phyloP scores from a whole-genome alignment of 495 filamentous ascomycete species.

The Wilcoxina mikolae region DNA sequence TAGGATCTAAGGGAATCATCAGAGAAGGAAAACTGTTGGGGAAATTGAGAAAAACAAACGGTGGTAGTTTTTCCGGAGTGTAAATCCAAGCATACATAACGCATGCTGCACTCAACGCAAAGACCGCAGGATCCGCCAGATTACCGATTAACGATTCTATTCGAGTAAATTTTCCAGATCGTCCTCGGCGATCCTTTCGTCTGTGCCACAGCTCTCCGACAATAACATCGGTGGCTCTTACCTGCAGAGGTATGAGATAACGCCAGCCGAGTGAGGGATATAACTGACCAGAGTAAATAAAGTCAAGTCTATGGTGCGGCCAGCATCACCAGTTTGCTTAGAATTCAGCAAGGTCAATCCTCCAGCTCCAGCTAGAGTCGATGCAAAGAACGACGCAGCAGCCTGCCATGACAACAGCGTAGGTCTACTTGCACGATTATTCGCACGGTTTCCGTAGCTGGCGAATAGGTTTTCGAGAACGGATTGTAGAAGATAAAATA shows the following conservation, averaged over 20 bases:
- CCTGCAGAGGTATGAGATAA: background rate
- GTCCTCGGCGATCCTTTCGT: slow-evolving; percentile 29
- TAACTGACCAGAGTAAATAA: slow-evolving; percentile 49
- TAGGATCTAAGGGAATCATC: slow-evolving; percentile 40
- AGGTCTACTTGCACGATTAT: background rate
- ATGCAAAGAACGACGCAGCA: slow-evolving; percentile 20
- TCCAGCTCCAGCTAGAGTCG: slow-evolving; percentile 18
- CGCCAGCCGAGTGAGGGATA: background rate
- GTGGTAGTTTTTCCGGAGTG: slow-evolving; percentile 23
- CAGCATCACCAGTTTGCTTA: slow-evolving; percentile 39
- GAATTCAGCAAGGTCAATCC: slow-evolving; percentile 19
- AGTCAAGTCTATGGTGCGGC: slow-evolving; percentile 74
- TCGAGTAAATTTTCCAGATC: slow-evolving; percentile 36
- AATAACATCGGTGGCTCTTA: slow-evolving; percentile 57
- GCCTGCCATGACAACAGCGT: background rate
- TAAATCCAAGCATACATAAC: slow-evolving; percentile 48
- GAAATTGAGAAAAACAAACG: slow-evolving; percentile 15
- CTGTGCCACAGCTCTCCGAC: slow-evolving; percentile 51
- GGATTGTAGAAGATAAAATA: slow-evolving; percentile 54
- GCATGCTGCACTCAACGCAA: slow-evolving; percentile 58
- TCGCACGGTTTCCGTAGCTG: background rate
- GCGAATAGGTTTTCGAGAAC: slow-evolving; percentile 29
- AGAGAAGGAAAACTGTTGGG: background rate
- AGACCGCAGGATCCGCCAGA: slow-evolving; percentile 53
- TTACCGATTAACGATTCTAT: slow-evolving; percentile 38